Evolutionary conservation across 2,329 filamentous ascomycete species (phyloP), one percentile per base, ranked within the genome.

Genomic region (Emericellopsis atlantica): DNA sequence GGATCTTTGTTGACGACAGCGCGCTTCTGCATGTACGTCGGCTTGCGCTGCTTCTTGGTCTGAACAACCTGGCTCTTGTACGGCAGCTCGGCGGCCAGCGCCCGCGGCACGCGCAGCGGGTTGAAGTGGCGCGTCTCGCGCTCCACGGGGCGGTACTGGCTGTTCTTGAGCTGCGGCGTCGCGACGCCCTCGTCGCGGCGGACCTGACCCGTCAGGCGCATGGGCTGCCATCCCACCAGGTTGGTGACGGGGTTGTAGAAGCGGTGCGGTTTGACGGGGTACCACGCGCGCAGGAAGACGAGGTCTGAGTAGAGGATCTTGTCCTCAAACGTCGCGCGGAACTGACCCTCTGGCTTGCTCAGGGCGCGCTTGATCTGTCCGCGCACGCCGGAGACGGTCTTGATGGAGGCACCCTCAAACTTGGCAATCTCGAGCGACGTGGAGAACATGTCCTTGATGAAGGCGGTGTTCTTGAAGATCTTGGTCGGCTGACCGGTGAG

Each of bases 391-490:
- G 89, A 95, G 21, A 98, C 93, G 0, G 93, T 98, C 56, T 89
- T 87, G 65, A 98, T 90, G 42, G 85, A 80, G 9, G 92, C 92
- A 43, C 92, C 92, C 66, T 98, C 92, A 55, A 98, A 98, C 58
- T 96, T 98, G 54, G 92, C 90, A 48, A 98, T 92, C 59, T 98
- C 92, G 34, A 98, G 79, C 0, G 87, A 74, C 1, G 83, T 81
- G 56, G 78, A 88, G 72, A 98, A 98, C 92, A 98, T 98, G 65
- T 94, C 87, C 61, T 92, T 93, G 66, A 98, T 88, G 59, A 98
- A 98, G 32, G 92, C 89, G 0, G 92, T 98, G 67, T 98, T 98
- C 65, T 95, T 95, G 77, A 93, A 96, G 62, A 96, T 93, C 67
- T 96, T 96, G 74, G 92, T 93, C 1, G 92, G 89, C 37, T 78